A percentile compares a stretch with the other conserved stretches of the same genome.
Conservation (phyloP, 2,329 filamentous ascomycete genomes). For the Chrysoporthe cubensis region DNA sequence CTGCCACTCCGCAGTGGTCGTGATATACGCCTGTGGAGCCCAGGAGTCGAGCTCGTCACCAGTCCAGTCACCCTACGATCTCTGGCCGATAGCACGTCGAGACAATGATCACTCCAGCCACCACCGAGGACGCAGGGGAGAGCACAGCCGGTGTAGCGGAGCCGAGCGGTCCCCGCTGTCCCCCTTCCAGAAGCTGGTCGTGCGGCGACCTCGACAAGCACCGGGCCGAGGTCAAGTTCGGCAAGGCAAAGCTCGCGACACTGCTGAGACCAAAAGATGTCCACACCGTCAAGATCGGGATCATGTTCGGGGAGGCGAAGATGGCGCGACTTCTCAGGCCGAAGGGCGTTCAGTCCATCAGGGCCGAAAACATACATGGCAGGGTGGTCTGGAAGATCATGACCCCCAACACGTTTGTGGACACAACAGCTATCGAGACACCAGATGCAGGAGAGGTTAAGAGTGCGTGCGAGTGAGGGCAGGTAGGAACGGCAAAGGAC, state of each 20-base stretch:
- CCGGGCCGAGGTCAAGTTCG: constrained; percentile 13
- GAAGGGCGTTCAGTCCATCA: neutral
- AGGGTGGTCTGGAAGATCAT: constrained; percentile 11
- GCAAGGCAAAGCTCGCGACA: constrained; percentile 3
- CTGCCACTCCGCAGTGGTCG: too few relatives aligned
- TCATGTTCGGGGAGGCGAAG: constrained; percentile 15
- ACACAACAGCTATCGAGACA: neutral
- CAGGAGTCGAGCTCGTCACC: neutral
- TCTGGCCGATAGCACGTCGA: neutral
- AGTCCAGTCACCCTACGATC: neutral
- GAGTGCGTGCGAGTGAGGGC: neutral
- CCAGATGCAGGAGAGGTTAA: neutral
- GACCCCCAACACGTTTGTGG: neutral
- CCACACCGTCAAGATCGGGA: constrained; percentile 7
- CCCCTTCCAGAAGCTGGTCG: neutral
- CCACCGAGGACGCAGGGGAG: neutral
- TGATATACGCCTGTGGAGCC: neutral
- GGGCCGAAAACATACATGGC: neutral
- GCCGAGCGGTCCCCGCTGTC: neutral
- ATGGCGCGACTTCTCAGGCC: constrained; percentile 8
- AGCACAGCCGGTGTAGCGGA: neutral
- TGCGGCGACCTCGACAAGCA: constrained; percentile 10
- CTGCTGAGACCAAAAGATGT: neutral
- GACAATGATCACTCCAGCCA: neutral
- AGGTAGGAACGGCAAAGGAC: neutral